phyloP scores from a whole-genome alignment of 2,329 filamentous ascomycete species.

The Hirsutella minnesotensis region DNA sequence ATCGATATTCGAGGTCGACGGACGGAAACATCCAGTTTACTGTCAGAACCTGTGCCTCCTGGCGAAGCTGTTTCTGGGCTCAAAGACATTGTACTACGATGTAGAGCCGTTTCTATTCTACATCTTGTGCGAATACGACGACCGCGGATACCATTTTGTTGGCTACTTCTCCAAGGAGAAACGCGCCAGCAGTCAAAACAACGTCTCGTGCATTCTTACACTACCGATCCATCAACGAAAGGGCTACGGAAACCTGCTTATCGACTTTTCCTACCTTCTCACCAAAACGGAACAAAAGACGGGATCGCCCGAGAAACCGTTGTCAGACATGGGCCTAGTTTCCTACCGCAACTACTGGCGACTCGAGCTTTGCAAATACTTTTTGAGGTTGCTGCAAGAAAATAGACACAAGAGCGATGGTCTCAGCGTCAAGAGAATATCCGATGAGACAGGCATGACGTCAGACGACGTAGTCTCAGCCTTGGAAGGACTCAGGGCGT shows the following conservation, averaged over 20 bases:
- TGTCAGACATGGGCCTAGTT: slow-evolving; percentile 95
- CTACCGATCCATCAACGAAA: slow-evolving; percentile 94
- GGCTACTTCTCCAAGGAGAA: slow-evolving; percentile 99
- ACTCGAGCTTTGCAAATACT: slow-evolving; percentile 72
- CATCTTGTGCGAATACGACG: slow-evolving; percentile 88
- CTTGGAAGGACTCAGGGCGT: slow-evolving; percentile 75
- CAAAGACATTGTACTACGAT: slow-evolving; percentile 96
- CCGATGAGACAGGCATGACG: slow-evolving; percentile 87
- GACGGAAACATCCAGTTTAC: slow-evolving; percentile 94
- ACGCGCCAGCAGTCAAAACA: slow-evolving; percentile 85
- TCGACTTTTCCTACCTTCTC: slow-evolving; percentile 95
- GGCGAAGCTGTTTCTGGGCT: slow-evolving; percentile 94
- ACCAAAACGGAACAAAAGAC: slow-evolving; percentile 89
- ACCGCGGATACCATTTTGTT: slow-evolving; percentile 87
- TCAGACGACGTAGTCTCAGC: slow-evolving; percentile 92
- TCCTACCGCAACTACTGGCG: slow-evolving; percentile 98
- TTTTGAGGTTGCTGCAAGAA: slow-evolving; percentile 40
- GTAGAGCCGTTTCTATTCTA: slow-evolving; percentile 97
- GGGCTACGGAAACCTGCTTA: slow-evolving; percentile 90
- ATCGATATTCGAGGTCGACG: slow-evolving; percentile 96
- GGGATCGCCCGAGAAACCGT: slow-evolving; percentile 89
- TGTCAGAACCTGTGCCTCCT: slow-evolving; percentile 95
- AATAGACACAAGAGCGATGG: slow-evolving; percentile 28
- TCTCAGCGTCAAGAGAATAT: slow-evolving; percentile 56
- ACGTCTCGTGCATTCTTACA: slow-evolving; percentile 94